Conservation (phyloP, 225 moss, liverwort and hornwort species). For the Bryoerythrophyllum caledonicum region DNA sequence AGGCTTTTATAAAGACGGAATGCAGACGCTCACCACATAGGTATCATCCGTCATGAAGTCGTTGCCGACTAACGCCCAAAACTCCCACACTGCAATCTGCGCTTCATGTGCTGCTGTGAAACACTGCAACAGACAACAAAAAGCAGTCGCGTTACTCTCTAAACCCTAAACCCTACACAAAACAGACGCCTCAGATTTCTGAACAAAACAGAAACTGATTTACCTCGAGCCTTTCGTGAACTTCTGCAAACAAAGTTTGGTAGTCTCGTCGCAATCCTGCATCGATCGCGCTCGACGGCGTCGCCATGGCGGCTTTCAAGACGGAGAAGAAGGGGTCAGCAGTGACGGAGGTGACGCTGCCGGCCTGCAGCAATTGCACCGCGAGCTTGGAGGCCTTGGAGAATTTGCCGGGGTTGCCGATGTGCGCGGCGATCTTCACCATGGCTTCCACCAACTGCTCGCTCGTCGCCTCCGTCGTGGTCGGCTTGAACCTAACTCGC, state of each 20-base stretch:
- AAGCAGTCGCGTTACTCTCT: no score
- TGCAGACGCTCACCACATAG: conserved; percentile 54
- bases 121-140: conserved; percentile 51
- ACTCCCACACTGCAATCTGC: conserved; percentile 84
- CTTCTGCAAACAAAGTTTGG: conserved; percentile 69
- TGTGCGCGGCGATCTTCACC: conserved; percentile 78
- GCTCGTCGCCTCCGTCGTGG: conserved; percentile 78
- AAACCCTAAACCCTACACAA: conserved; percentile 23
- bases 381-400: conserved; percentile 90
- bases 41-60: conserved; percentile 91
- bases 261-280: conserved; percentile 65
- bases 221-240: conserved; percentile 68
- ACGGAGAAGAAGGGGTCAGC: conserved; percentile 71
- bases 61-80: conserved; percentile 81
- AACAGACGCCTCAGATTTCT: conserved; percentile 7
- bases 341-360: conserved; percentile 54
- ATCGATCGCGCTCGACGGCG: conserved; percentile 61
- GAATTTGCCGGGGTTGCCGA: conserved; percentile 85
- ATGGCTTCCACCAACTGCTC: conserved; percentile 89
- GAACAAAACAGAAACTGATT: no score
- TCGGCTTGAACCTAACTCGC: conserved; percentile 82
- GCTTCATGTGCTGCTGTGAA: conserved; percentile 67
- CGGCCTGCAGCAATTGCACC: conserved; percentile 75
- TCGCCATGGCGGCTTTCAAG: conserved; percentile 71
- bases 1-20: no score